Percentiles rank a stretch among this genome's conserved stretches.
Evolutionary conservation across 2,329 filamentous ascomycete genomes (phyloP).

Genomic region (Fusarium chlamydosporum): DNA sequence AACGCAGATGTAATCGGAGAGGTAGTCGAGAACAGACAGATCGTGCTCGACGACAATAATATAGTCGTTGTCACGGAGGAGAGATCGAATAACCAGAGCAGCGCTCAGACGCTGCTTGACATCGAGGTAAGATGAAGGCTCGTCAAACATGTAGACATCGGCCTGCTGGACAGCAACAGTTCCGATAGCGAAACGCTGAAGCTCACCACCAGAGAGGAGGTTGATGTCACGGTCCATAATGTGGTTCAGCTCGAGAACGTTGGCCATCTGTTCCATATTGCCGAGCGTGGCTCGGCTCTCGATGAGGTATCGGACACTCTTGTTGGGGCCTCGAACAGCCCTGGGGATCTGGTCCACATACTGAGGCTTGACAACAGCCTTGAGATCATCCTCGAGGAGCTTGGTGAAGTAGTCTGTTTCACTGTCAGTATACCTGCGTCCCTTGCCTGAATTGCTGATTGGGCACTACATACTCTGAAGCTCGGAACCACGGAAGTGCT

Average conservation of each 20-base stretch:
- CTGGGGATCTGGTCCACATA: conserved; percentile 98
- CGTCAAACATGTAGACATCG: conserved; percentile 99
- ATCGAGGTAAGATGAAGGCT: conserved; percentile 98
- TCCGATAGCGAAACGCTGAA: conserved; percentile 97
- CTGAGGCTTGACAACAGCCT: conserved; percentile 98
- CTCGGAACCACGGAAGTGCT: conserved; percentile 97
- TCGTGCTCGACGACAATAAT: conserved; percentile 99
- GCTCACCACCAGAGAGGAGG: conserved; percentile 93
- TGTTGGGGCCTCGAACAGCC: conserved; percentile 85
- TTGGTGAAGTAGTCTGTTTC: conserved; percentile 93
- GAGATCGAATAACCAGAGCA: conserved; percentile 90
- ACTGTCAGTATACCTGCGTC: conserved; percentile 1
- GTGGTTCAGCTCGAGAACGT: conserved; percentile 87
- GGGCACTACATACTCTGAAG: conserved; percentile 80
- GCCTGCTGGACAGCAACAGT: conserved; percentile 96
- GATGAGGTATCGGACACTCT: conserved; percentile 84
- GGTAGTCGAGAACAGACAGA: conserved; percentile 97
- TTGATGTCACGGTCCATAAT: conserved; percentile 93
- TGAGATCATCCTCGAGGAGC: conserved; percentile 94
- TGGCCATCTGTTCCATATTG: conserved; percentile 85
- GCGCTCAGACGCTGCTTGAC: conserved; percentile 98
- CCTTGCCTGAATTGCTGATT: background rate
- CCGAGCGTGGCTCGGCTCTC: conserved; percentile 81
- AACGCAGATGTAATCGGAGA: conserved; percentile 98
- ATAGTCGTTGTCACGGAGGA: conserved; percentile 90